Percentiles rank a stretch among this genome's conserved stretches.
Evolutionary conservation across 2,329 filamentous ascomycete genomes (phyloP).

Genomic region (Aspergillus sergii): DNA sequence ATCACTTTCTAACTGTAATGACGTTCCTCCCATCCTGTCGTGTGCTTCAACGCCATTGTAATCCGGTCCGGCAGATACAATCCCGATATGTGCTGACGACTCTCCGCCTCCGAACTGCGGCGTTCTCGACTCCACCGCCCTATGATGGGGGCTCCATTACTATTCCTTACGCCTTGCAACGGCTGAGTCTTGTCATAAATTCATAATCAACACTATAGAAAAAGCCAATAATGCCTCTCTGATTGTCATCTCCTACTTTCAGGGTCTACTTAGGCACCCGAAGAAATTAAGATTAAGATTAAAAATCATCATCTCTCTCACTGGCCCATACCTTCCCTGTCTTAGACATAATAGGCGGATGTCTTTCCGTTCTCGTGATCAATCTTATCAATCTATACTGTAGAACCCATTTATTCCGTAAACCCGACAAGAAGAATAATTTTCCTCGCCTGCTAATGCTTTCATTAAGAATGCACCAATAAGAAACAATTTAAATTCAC

Average conservation of each 20-base stretch:
- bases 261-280: neutral
- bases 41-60: neutral
- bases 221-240: neutral
- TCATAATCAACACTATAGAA: neutral
- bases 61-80: neutral
- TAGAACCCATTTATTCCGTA: neutral
- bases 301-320: neutral
- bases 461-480: neutral
- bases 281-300: neutral
- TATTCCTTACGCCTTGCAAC: neutral
- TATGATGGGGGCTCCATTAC: neutral
- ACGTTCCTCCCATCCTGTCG: neutral
- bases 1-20: neutral
- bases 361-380: neutral
- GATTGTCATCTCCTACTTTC: neutral
- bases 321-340: neutral
- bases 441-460: neutral
- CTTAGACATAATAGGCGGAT: neutral
- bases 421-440: neutral
- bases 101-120: constrained; percentile 1
- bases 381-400: constrained; percentile 3
- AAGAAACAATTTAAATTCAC: neutral
- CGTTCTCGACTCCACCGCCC: neutral
- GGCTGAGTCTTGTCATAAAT: neutral
- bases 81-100: constrained; percentile 2